A percentile compares a stretch with the other conserved stretches of the same genome.
Evolutionary conservation across 129 eudicot genomes (phyloP).

Genomic region (Artemisia tridentata): DNA sequence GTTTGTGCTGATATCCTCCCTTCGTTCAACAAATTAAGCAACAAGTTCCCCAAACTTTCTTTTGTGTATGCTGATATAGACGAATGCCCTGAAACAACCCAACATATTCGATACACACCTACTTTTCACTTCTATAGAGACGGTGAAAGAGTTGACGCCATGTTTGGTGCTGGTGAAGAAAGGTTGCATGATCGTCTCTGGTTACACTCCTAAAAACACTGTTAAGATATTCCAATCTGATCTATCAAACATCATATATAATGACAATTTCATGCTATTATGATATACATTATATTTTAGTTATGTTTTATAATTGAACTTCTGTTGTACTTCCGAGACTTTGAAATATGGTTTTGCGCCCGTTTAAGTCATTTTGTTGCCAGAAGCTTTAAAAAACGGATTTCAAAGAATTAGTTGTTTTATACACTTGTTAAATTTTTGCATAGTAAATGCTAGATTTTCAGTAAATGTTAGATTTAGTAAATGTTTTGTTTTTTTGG

Average conservation of each 20-base stretch:
- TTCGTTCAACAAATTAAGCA: conserved; percentile 57
- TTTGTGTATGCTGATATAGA: conserved; percentile 86
- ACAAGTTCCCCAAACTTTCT: conserved; percentile 65
- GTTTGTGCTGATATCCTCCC: conserved; percentile 83
- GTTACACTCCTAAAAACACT: conserved; percentile 58
- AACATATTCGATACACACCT: conserved; percentile 84
- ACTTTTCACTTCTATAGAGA: conserved; percentile 91
- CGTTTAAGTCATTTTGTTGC: background rate
- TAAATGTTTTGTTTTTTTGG: too few relatives aligned
- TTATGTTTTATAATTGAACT: too few relatives aligned
- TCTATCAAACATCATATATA: background rate
- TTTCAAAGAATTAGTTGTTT: too few relatives aligned
- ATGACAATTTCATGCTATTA: too few relatives aligned
- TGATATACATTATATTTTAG: too few relatives aligned
- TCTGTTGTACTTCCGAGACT: too few relatives aligned
- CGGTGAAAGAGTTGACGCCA: conserved; percentile 87
- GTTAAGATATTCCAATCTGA: background rate
- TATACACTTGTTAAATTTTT: background rate
- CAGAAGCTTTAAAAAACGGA: background rate
- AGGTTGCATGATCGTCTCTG: conserved; percentile 85
- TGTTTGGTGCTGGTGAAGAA: conserved; percentile 96
- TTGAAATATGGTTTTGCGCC: background rate
- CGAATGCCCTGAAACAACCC: conserved; percentile 88
- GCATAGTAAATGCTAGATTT: background rate
- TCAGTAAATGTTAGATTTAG: too few relatives aligned